phyloP scores from a whole-genome alignment of 768 basidiomycete species.

The Chalciporus sphaerocephalus region DNA sequence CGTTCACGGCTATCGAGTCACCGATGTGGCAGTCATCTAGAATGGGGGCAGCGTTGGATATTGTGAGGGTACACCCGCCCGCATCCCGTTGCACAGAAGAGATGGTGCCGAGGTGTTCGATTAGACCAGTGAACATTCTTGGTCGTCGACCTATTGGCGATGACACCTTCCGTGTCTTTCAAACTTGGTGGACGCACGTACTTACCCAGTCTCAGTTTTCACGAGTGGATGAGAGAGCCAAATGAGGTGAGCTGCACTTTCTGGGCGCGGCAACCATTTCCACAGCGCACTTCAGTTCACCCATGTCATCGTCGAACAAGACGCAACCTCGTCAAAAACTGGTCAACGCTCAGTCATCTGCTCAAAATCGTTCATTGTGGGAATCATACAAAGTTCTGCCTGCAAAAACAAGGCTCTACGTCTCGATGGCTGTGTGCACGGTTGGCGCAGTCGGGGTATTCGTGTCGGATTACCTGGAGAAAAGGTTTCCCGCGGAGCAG shows the following conservation, averaged over 20 bases:
- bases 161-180: neutral
- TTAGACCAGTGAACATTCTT: constrained; percentile 76
- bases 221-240: neutral
- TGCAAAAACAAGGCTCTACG: constrained; percentile 45
- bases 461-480: constrained; percentile 51
- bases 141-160: constrained; percentile 1
- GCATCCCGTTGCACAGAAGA: constrained; percentile 56
- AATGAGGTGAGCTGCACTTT: too few species aligned
- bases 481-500: constrained; percentile 27
- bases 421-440: constrained; percentile 47
- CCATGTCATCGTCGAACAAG: constrained; percentile 17
- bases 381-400: constrained; percentile 51
- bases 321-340: constrained; percentile 2
- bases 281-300: neutral
- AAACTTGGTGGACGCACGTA: neutral
- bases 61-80: constrained; percentile 79
- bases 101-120: constrained; percentile 85
- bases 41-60: constrained; percentile 66
- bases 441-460: constrained; percentile 45
- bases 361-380: constrained; percentile 32
- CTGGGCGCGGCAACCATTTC: too few species aligned
- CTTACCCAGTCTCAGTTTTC: neutral
- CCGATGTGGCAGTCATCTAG: constrained; percentile 88
- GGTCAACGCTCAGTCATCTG: constrained; percentile 5
- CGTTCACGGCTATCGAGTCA: constrained; percentile 90